Conservation (phyloP, 225 moss, liverwort and hornwort species). For the Physcomitrium patens region DNA sequence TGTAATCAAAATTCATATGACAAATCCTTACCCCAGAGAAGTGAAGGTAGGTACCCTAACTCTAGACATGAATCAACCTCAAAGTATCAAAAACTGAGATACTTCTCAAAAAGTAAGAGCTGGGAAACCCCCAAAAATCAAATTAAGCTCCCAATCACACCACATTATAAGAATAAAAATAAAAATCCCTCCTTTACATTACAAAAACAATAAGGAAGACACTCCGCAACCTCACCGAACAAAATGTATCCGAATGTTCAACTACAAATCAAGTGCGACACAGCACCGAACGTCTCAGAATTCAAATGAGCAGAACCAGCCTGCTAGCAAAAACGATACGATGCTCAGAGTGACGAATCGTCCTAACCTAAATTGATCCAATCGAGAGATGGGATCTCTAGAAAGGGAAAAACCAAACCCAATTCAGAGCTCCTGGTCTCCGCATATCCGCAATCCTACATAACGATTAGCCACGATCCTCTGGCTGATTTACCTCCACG, state of each 20-base stretch:
- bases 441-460: too few species aligned
- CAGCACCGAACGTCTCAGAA: neutral
- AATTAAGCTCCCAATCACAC: neutral
- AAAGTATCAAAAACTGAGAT: neutral
- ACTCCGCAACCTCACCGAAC: neutral
- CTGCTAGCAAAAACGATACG: neutral
- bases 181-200: neutral
- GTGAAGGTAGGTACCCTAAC: too few species aligned
- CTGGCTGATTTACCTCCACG: too few species aligned
- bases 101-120: neutral
- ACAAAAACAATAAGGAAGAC: neutral
- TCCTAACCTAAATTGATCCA: neutral
- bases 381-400: neutral
- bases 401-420: neutral
- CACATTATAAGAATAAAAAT: neutral
- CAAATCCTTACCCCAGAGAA: too few species aligned
- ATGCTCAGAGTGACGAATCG: neutral
- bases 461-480: too few species aligned
- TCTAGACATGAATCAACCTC: conserved; percentile 11
- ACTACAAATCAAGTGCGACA: neutral
- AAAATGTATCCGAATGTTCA: neutral
- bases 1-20: too few species aligned
- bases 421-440: too few species aligned
- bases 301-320: neutral
- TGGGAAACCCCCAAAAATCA: neutral